These are phyloP conservation scores for Ilyonectria robusta DNA, from an alignment of 2,329 filamentous ascomycete genomes.

Conservation along the genomic window DNA sequence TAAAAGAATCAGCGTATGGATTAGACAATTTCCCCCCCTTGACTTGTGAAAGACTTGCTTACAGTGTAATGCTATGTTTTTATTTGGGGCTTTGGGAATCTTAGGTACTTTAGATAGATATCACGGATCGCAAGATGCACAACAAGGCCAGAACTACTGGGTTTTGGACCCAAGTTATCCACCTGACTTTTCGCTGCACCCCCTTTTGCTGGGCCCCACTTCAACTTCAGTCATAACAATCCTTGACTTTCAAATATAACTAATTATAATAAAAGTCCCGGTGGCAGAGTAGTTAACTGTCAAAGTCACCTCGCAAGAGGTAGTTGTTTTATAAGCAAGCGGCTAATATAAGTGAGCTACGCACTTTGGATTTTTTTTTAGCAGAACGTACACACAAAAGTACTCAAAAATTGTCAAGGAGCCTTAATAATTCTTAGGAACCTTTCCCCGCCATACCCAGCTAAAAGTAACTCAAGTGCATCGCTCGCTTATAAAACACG, in stretches of 20 bases:
- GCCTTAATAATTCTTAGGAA: neutral
- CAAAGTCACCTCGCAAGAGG: neutral
- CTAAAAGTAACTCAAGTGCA: neutral
- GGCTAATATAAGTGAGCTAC: neutral
- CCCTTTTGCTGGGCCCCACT: neutral
- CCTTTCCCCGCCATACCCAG: neutral
- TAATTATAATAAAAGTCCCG: neutral
- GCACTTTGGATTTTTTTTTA: neutral
- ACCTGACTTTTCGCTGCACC: neutral
- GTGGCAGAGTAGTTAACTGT: neutral
- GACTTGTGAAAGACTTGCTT: neutral
- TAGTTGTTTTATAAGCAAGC: neutral
- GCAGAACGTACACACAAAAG: neutral
- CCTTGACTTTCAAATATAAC: neutral
- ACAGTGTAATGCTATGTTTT: neutral
- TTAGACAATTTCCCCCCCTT: neutral
- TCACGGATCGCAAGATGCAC: neutral
- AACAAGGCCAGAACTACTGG: neutral
- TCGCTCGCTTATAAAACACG: too few relatives aligned
- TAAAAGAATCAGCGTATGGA: neutral
- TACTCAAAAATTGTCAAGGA: neutral
- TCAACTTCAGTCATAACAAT: too few relatives aligned
- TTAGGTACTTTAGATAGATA: slow-evolving; percentile 1
- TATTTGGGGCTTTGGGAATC: neutral
- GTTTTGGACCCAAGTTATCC: neutral